Evolutionary conservation across 2,329 filamentous ascomycete species (phyloP).

Genomic region (Biscogniauxia sp.): DNA sequence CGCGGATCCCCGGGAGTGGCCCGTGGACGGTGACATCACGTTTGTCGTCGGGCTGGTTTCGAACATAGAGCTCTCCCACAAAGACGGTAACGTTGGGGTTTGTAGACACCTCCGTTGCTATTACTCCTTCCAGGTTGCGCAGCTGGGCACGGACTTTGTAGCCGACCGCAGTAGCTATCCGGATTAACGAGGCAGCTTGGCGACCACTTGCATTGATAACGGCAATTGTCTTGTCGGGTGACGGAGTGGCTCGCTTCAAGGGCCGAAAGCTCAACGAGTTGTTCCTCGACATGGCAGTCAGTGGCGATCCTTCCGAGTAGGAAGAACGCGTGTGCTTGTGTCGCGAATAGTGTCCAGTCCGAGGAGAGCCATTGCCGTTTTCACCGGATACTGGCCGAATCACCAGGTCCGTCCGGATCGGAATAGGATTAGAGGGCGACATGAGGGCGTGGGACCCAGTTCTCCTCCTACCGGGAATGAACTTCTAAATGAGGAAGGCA

Average conservation of each 20-base stretch:
- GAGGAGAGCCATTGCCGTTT: conserved; percentile 29
- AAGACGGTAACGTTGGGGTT: conserved; percentile 73
- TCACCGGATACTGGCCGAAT: conserved; percentile 29
- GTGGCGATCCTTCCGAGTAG: conserved; percentile 58
- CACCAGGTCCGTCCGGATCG: conserved; percentile 33
- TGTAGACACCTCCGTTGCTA: conserved; percentile 79
- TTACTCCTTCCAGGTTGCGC: conserved; percentile 79
- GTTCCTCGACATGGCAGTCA: conserved; percentile 50
- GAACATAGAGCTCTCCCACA: conserved; percentile 62
- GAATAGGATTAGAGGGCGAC: conserved; percentile 32
- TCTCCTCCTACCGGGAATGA: conserved; percentile 7
- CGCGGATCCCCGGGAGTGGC: conserved; percentile 60
- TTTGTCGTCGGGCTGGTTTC: conserved; percentile 50
- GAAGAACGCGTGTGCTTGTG: conserved; percentile 63
- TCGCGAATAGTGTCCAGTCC: conserved; percentile 32
- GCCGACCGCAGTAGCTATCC: conserved; percentile 88
- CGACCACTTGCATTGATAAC: conserved; percentile 95
- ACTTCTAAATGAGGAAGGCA: conserved; percentile 3
- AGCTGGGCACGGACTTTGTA: conserved; percentile 92
- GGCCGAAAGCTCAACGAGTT: conserved; percentile 62
- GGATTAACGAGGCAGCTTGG: conserved; percentile 92
- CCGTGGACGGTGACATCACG: conserved; percentile 67
- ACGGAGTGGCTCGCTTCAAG: conserved; percentile 56
- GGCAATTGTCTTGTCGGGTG: conserved; percentile 76
- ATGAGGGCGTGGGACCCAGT: conserved; percentile 18